Base-by-base conservation (phyloP, 176 grass and related monocot species). In the Cocos nucifera region DNA sequence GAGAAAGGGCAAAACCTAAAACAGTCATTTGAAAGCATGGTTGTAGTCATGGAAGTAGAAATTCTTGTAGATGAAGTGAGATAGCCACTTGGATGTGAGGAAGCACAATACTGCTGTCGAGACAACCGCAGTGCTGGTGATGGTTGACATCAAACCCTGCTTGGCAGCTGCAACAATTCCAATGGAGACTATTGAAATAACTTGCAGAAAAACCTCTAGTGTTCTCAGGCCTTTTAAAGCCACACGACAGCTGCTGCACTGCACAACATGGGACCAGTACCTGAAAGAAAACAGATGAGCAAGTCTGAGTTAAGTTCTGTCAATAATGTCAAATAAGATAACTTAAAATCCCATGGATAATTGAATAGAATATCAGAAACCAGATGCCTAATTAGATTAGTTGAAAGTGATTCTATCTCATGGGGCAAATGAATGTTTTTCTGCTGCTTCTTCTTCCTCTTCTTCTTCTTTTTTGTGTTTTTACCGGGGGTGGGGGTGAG, bases 11-110 rank as follows among this genome's bases (percentile, higher is more conserved):
- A 44, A 44, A 44, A 44, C 2, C 35, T 14, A 44, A 10, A 44
- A 44, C 8, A 27, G 25, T 76, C 69, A 96, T 75, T 78, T 87
- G 82, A 82, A 82, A 30, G 92, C 87, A 69, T 96, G 92, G 66
- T 80, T 69, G 51, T 96, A 96, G 52, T 90, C 87, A 64, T 90
- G 83, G 78, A 85, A 96, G 32, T 96, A 96, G 62, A 96, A 96
- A 54, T 55, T 90, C 69, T 83, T 96, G 48, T 96, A 22, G 58
- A 90, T 82, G 80, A 85, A 96, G 54, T 72, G 69, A 0, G 83
- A 75, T 0, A 96, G 72, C 83, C 92, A 90, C 1, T 74, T 84
- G 10, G 92, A 90, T 4, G 75, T 69, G 1, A 69, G 48, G 58
- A 96, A 96, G 71, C 83, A 90, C 19, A 90, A 10, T 29, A 90